Evolutionary conservation across 768 basidiomycete species (phyloP).

Genomic region (Bullera alba): DNA sequence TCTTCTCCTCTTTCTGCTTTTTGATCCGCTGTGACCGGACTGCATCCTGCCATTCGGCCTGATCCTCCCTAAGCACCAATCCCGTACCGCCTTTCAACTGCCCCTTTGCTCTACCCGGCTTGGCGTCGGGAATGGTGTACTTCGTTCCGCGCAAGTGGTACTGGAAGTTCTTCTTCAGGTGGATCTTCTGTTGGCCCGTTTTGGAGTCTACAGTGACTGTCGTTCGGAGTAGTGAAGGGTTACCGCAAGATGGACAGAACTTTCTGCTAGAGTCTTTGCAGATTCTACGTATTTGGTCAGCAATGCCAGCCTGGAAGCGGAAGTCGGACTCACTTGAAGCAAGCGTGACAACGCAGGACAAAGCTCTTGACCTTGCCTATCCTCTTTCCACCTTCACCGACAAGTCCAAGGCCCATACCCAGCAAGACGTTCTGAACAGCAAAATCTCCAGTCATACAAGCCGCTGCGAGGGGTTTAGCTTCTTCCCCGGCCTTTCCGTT

Average conservation of each 20-base stretch:
- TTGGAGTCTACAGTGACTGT: slow-evolving; percentile 66
- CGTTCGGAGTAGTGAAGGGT: slow-evolving; percentile 77
- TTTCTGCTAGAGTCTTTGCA: slow-evolving; percentile 91
- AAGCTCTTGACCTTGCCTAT: slow-evolving; percentile 89
- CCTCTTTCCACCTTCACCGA: slow-evolving; percentile 81
- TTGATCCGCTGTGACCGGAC: slow-evolving; percentile 68
- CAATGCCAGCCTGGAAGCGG: neutral
- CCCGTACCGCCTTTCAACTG: slow-evolving; percentile 66
- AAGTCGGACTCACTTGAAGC: slow-evolving; percentile 85
- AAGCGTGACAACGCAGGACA: slow-evolving; percentile 95
- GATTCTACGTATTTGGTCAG: slow-evolving; percentile 54
- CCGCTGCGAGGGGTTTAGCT: slow-evolving; percentile 53
- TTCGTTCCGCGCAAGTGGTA: slow-evolving; percentile 84
- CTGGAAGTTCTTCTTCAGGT: slow-evolving; percentile 93
- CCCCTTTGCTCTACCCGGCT: slow-evolving; percentile 73
- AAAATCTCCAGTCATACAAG: slow-evolving; percentile 97
- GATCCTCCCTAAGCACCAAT: slow-evolving; percentile 86
- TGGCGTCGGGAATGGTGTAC: slow-evolving; percentile 85
- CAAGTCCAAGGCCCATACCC: slow-evolving; percentile 85
- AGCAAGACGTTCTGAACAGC: slow-evolving; percentile 97
- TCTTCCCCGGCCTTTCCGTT: slow-evolving; percentile 9
- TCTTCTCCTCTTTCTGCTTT: slow-evolving; percentile 70
- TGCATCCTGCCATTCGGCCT: slow-evolving; percentile 75
- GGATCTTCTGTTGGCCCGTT: slow-evolving; percentile 63
- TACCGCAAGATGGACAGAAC: slow-evolving; percentile 97